These are phyloP conservation scores for Lactifluus volemus DNA, from an alignment of 768 basidiomycete genomes.

Conservation along the genomic window DNA sequence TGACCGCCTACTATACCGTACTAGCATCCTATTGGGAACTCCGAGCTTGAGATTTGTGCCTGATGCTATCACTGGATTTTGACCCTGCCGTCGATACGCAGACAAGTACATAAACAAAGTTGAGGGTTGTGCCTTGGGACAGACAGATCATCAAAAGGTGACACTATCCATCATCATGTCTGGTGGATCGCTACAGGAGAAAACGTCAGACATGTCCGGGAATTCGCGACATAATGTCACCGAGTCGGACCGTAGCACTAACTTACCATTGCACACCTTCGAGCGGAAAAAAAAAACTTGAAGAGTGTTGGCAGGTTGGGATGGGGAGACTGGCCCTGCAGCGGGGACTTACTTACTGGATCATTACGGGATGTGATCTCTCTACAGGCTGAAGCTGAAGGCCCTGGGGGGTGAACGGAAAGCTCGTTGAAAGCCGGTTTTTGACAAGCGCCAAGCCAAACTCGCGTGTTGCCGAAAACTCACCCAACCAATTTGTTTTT, in stretches of 20 bases:
- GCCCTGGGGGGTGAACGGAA: background rate
- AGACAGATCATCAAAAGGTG: background rate
- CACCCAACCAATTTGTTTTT: background rate
- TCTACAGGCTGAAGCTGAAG: background rate
- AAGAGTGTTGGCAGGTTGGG: background rate
- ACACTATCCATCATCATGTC: too few relatives aligned
- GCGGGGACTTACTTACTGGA: background rate
- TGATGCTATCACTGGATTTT: background rate
- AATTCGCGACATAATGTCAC: background rate
- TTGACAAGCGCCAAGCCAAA: background rate
- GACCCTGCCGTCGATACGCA: background rate
- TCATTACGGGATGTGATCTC: conserved; percentile 2
- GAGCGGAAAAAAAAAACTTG: background rate
- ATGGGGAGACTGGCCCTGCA: background rate
- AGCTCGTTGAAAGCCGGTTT: background rate
- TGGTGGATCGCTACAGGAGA: conserved; percentile 7
- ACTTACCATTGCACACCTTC: background rate
- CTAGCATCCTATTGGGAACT: background rate
- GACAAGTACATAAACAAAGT: background rate
- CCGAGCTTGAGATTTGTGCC: background rate
- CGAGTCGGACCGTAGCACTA: background rate
- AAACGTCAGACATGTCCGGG: background rate
- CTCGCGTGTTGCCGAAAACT: background rate
- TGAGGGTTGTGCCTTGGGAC: background rate
- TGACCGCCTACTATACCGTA: background rate